phyloP scores from a whole-genome alignment of 345 rosid genomes.

The Eucalyptus curtisii region DNA sequence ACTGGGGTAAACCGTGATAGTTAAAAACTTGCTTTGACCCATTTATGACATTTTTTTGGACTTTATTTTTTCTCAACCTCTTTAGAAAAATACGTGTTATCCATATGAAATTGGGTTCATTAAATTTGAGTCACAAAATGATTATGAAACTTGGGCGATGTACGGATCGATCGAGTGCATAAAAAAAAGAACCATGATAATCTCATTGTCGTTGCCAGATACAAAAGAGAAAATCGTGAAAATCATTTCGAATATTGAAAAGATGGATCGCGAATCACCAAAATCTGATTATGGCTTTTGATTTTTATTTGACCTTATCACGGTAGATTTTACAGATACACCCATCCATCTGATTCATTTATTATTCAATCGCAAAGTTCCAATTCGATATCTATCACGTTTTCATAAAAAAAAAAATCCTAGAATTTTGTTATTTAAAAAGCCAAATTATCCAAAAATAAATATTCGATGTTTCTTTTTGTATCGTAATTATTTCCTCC shows the following conservation, averaged over 20 bases:
- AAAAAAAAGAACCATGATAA: too few relatives aligned
- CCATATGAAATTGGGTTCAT: too few relatives aligned
- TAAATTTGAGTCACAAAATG: too few relatives aligned
- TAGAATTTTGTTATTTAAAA: not conserved
- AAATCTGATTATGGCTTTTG: not conserved
- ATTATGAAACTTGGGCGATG: too few relatives aligned
- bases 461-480: not conserved
- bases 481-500: not conserved
- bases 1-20: too few relatives aligned
- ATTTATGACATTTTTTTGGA: too few relatives aligned
- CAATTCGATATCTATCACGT: not conserved
- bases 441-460: not conserved
- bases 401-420: not conserved
- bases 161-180: not conserved
- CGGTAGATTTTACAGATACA: not conserved
- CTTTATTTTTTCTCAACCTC: too few relatives aligned
- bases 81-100: too few relatives aligned
- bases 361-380: not conserved
- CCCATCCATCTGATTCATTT: not conserved
- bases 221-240: too few relatives aligned
- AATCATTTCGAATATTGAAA: too few relatives aligned
- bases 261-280: not conserved
- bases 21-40: too few relatives aligned
- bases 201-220: too few relatives aligned
- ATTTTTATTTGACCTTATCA: not conserved